These are phyloP conservation scores for Kipferlia bialata DNA, from an alignment of 78 protist genomes.

Conservation along the genomic window DNA sequence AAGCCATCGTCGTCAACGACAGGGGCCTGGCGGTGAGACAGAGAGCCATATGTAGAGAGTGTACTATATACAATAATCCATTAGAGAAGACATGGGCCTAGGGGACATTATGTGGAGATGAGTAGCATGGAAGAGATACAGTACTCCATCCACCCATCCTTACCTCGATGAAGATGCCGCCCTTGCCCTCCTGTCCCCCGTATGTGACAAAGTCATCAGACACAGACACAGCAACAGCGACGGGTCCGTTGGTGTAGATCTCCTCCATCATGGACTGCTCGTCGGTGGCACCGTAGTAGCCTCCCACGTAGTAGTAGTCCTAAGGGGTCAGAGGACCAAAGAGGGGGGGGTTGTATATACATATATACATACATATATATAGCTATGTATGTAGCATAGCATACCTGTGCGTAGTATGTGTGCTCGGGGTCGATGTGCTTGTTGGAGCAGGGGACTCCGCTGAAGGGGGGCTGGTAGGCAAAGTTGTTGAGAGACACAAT, in stretches of 20 bases:
- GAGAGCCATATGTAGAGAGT: not conserved
- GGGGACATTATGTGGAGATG: not conserved
- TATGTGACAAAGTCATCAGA: constrained; percentile 32
- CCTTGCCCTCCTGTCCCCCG: too few relatives aligned
- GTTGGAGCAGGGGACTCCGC: not conserved
- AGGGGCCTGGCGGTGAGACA: too few relatives aligned
- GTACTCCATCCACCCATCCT: not conserved
- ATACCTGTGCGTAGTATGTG: too few relatives aligned
- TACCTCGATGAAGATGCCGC: constrained; percentile 26
- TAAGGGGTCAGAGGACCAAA: too few relatives aligned
- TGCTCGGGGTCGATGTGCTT: not conserved
- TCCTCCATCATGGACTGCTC: constrained; percentile 14
- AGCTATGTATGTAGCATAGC: too few relatives aligned
- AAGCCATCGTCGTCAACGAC: not conserved
- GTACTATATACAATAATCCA: not conserved
- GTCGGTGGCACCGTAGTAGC: constrained; percentile 8
- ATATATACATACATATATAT: too few relatives aligned
- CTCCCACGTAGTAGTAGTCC: constrained; percentile 4
- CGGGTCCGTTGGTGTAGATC: constrained; percentile 37
- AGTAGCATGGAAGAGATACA: not conserved
- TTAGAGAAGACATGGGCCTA: not conserved
- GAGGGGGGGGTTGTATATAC: not conserved
- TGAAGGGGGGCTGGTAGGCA: not conserved
- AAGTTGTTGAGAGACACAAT: not conserved
- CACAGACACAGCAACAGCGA: constrained; percentile 26